Conservation (phyloP, 2,329 filamentous ascomycete species). For the Alternaria sp. region DNA sequence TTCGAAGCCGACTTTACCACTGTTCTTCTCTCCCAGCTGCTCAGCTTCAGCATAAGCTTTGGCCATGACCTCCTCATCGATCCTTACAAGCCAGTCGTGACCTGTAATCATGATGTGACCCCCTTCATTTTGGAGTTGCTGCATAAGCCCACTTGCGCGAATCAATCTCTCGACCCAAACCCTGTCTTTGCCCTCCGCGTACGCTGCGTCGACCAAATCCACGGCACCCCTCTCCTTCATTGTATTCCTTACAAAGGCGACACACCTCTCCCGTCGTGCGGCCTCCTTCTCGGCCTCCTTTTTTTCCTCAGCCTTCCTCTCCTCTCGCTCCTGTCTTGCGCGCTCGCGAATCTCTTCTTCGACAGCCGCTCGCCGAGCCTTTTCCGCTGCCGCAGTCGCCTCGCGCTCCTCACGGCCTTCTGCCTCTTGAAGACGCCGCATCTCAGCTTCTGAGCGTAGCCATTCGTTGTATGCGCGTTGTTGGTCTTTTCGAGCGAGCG, state of each 20-base stretch:
- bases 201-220: constrained; percentile 51
- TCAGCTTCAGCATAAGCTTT: constrained; percentile 48
- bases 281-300: constrained; percentile 47
- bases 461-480: constrained; percentile 58
- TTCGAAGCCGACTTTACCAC: constrained; percentile 44
- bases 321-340: constrained; percentile 50
- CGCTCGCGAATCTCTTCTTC: constrained; percentile 53
- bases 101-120: constrained; percentile 51
- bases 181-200: constrained; percentile 49
- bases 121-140: constrained; percentile 31
- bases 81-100: constrained; percentile 52
- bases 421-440: constrained; percentile 52
- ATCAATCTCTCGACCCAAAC: constrained; percentile 55
- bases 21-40: constrained; percentile 28
- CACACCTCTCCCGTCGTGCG: constrained; percentile 36
- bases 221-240: constrained; percentile 32
- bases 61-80: constrained; percentile 50
- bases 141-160: constrained; percentile 49
- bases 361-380: constrained; percentile 45
- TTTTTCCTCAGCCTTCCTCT: constrained; percentile 47
- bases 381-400: constrained; percentile 50
- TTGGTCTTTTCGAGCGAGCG: constrained; percentile 54
- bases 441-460: constrained; percentile 55
- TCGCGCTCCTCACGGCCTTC: constrained; percentile 55
- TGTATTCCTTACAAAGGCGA: constrained; percentile 35